A percentile compares a stretch with the other conserved stretches of the same genome.
Evolutionary conservation across 2,329 filamentous ascomycete genomes (phyloP).

Genomic region (Xylariaceae sp.): DNA sequence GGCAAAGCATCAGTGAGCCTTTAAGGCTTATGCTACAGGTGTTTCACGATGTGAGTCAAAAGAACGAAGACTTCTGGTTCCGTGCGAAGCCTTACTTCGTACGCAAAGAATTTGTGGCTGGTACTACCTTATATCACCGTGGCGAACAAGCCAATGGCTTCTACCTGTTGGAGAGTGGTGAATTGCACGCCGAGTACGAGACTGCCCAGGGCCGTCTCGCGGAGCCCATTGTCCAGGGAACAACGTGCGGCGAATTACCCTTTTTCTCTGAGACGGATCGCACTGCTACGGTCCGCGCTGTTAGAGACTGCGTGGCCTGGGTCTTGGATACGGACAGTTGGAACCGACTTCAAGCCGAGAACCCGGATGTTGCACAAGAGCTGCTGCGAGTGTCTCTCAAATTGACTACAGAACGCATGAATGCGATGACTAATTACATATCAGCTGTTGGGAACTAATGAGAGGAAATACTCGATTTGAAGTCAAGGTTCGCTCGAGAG

Average conservation of each 20-base stretch:
- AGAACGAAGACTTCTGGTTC: constrained; percentile 96
- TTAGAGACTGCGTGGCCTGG: constrained; percentile 81
- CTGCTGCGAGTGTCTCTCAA: constrained; percentile 84
- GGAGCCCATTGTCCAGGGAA: constrained; percentile 89
- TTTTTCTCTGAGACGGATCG: constrained; percentile 90
- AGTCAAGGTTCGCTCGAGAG: too few species aligned
- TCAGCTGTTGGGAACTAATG: constrained; percentile 37
- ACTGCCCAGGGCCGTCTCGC: constrained; percentile 84
- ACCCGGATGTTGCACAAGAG: constrained; percentile 78
- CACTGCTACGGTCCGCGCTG: constrained; percentile 81
- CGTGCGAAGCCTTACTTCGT: constrained; percentile 71
- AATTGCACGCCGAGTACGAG: constrained; percentile 85
- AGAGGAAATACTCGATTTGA: too few species aligned
- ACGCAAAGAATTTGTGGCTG: constrained; percentile 62
- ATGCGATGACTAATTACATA: constrained; percentile 54
- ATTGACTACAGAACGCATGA: constrained; percentile 90
- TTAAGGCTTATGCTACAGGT: constrained; percentile 88
- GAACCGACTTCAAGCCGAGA: constrained; percentile 65
- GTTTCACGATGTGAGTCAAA: constrained; percentile 81
- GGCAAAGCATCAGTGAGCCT: constrained; percentile 85
- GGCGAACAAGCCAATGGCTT: constrained; percentile 78
- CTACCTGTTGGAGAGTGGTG: constrained; percentile 85
- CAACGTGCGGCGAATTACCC: constrained; percentile 90
- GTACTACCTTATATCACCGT: constrained; percentile 71
- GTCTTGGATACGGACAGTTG: constrained; percentile 69